Evolutionary conservation across 1,284 basidiomycete species (phyloP).

Genomic region (Golubevia sp.): DNA sequence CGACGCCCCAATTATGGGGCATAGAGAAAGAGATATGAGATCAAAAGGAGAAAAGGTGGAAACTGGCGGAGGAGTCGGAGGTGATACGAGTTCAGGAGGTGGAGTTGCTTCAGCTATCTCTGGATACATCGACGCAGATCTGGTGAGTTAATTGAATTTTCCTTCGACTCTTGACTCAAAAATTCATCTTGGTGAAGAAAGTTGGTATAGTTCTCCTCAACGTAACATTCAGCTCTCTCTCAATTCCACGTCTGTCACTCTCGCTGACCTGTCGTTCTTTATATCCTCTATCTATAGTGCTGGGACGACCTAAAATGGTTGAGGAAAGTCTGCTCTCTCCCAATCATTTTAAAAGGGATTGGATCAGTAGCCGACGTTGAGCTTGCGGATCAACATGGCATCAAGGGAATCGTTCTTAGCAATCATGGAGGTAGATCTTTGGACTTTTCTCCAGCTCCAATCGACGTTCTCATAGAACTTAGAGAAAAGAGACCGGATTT

Average conservation of each 20-base stretch:
- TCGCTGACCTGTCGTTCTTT: too few species aligned
- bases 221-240: constrained; percentile 2
- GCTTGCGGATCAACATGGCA: constrained; percentile 67
- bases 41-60: constrained; percentile 61
- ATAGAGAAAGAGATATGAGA: constrained; percentile 76
- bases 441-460: constrained; percentile 63
- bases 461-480: constrained; percentile 64
- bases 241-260: background rate
- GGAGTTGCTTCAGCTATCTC: constrained; percentile 64
- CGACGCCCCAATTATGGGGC: constrained; percentile 82
- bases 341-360: constrained; percentile 80
- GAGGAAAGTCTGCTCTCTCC: constrained; percentile 74
- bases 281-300: background rate
- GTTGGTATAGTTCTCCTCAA: too few species aligned
- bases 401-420: constrained; percentile 62
- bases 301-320: constrained; percentile 74
- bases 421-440: constrained; percentile 64
- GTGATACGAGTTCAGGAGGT: constrained; percentile 43
- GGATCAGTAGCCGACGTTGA: constrained; percentile 72
- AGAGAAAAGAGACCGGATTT: constrained; percentile 74
- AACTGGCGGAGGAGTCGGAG: constrained; percentile 55
- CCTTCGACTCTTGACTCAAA: constrained; percentile 56
- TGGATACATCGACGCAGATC: constrained; percentile 65
- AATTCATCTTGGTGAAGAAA: too few species aligned
- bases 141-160: constrained; percentile 62